phyloP scores from a whole-genome alignment of 129 eudicot genomes.

The Helichrysum umbraculigerum region DNA sequence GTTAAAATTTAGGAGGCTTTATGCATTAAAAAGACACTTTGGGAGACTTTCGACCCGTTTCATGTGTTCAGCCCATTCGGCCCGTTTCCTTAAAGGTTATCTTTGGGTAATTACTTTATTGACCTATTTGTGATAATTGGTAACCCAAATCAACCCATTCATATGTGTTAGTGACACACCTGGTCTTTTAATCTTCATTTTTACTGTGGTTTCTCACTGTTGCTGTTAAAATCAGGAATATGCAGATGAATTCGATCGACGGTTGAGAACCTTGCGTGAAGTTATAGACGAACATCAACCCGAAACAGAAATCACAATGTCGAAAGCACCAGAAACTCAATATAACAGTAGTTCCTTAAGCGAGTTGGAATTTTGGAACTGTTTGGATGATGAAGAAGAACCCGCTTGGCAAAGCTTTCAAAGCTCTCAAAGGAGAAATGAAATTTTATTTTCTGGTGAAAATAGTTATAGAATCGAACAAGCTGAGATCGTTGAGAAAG shows the following conservation, averaged over 20 bases:
- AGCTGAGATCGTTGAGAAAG: slow-evolving; percentile 53
- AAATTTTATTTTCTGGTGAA: slow-evolving; percentile 31
- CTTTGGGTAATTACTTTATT: neutral
- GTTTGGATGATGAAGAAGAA: slow-evolving; percentile 34
- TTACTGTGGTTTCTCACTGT: slow-evolving; percentile 1
- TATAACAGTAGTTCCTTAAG: slow-evolving; percentile 28
- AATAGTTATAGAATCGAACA: slow-evolving; percentile 48
- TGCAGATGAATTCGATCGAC: slow-evolving; percentile 37
- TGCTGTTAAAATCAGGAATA: slow-evolving; percentile 37
- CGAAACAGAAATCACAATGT: slow-evolving; percentile 26
- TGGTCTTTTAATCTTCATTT: neutral
- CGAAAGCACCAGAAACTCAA: slow-evolving; percentile 27
- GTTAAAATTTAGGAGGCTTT: neutral
- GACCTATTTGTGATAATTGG: neutral
- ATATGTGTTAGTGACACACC: neutral
- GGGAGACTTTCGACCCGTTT: neutral
- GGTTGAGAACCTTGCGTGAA: slow-evolving; percentile 28
- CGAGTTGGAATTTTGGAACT: slow-evolving; percentile 39
- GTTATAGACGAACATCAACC: slow-evolving; percentile 31
- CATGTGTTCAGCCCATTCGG: neutral
- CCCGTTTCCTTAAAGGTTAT: neutral
- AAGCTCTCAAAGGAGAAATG: slow-evolving; percentile 18
- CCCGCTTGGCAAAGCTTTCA: slow-evolving; percentile 29
- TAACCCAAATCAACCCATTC: neutral
- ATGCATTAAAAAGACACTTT: neutral